These are phyloP conservation scores for Mortierella sp. DNA, from an alignment of 371 early-diverging fungal species.

Conservation along the genomic window DNA sequence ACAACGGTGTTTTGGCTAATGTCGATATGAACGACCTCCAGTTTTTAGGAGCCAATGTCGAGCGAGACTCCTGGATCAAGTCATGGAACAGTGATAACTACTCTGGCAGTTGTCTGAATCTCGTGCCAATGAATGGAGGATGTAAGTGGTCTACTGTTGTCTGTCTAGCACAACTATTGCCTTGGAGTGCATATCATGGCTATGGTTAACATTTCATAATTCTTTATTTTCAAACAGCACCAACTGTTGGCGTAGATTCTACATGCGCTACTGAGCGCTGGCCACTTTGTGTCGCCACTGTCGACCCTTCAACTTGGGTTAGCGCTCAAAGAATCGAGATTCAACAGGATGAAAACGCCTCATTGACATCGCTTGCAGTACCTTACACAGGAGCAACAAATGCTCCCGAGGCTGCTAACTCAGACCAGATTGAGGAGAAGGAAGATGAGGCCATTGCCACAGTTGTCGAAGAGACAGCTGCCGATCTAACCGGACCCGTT, in stretches of 20 bases:
- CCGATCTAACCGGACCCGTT: not conserved
- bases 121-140: constrained; percentile 7
- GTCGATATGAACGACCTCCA: constrained; percentile 19
- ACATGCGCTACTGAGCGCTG: constrained; percentile 20
- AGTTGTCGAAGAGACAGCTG: not conserved
- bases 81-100: constrained; percentile 43
- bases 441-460: not conserved
- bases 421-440: too few relatives aligned
- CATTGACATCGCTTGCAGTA: constrained; percentile 11
- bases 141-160: constrained; percentile 2
- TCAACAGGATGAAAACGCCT: not conserved
- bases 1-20: constrained; percentile 33
- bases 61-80: constrained; percentile 40
- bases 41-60: constrained; percentile 19
- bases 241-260: constrained; percentile 21
- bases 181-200: not conserved
- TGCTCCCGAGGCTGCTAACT: not conserved
- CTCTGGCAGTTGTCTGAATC: constrained; percentile 28
- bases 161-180: not conserved
- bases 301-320: constrained; percentile 20
- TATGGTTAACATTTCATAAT: not conserved
- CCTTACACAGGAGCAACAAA: constrained; percentile 5
- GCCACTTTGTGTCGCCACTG: constrained; percentile 36
- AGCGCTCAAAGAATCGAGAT: constrained; percentile 1
- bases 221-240: constrained; percentile 4